Conservation (phyloP, 2,329 filamentous ascomycete genomes). For the Fonsecaea erecta region DNA sequence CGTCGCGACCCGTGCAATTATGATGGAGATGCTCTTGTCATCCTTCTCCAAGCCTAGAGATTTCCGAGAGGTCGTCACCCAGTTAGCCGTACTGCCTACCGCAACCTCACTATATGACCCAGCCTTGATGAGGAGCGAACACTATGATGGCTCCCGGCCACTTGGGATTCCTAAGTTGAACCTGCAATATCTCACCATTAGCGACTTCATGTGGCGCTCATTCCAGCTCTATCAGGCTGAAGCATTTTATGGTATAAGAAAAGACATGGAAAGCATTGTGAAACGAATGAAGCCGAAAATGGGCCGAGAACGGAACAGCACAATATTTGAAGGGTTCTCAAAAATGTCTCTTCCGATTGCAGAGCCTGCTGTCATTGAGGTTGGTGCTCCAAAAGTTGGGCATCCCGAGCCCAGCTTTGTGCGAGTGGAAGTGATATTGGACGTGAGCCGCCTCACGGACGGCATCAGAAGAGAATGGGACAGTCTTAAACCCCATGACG, state of each 20-base stretch:
- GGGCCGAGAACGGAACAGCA: conserved; percentile 66
- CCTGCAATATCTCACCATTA: conserved; percentile 90
- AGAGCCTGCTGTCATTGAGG: conserved; percentile 85
- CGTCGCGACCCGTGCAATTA: conserved; percentile 59
- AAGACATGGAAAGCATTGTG: conserved; percentile 82
- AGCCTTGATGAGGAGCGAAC: conserved; percentile 77
- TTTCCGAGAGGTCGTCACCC: conserved; percentile 77
- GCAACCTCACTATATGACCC: conserved; percentile 79
- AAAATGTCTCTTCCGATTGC: conserved; percentile 89
- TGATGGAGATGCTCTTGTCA: conserved; percentile 71
- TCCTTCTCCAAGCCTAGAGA: conserved; percentile 76
- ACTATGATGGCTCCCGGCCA: conserved; percentile 83
- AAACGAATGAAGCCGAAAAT: conserved; percentile 75
- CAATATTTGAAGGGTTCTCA: conserved; percentile 79
- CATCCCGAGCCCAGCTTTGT: conserved; percentile 82
- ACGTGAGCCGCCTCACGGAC: conserved; percentile 78
- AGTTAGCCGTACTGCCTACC: conserved; percentile 79
- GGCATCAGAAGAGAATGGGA: conserved; percentile 87
- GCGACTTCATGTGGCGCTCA: conserved; percentile 96
- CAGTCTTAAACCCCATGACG: conserved; percentile 79
- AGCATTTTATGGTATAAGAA: conserved; percentile 89
- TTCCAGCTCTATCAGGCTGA: conserved; percentile 88
- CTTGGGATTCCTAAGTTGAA: conserved; percentile 93
- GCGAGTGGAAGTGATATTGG: conserved; percentile 81
- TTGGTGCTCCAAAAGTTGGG: conserved; percentile 80